phyloP scores from a whole-genome alignment of 805 yeast species.

The Candida mattraensis region DNA sequence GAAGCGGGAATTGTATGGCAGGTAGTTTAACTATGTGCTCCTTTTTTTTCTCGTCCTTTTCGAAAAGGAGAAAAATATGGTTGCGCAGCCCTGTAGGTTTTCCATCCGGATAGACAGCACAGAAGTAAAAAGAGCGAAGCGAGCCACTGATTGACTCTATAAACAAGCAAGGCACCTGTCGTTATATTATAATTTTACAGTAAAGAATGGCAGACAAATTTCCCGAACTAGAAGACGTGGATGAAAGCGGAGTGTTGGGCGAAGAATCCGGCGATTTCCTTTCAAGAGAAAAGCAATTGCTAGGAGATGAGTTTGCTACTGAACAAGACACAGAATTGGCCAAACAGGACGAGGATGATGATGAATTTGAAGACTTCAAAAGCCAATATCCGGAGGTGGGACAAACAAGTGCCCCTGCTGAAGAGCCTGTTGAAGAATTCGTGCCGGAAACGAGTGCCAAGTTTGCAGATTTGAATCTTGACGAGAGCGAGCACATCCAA shows the following conservation, averaged over 20 bases:
- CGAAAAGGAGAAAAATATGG: too few relatives aligned
- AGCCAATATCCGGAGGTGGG: slow-evolving; percentile 64
- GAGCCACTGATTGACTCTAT: too few relatives aligned
- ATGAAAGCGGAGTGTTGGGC: slow-evolving; percentile 35
- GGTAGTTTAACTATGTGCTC: background rate
- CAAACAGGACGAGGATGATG: slow-evolving; percentile 41
- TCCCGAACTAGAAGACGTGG: slow-evolving; percentile 62
- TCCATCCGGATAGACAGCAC: too few relatives aligned
- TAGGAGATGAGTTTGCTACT: slow-evolving; percentile 72
- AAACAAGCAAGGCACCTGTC: too few relatives aligned
- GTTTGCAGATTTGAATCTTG: slow-evolving; percentile 37
- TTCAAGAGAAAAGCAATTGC: slow-evolving; percentile 62
- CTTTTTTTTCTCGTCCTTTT: background rate
- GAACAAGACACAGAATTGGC: slow-evolving; percentile 56
- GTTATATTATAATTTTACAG: too few relatives aligned
- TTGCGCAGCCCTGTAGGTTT: too few relatives aligned
- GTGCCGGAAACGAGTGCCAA: slow-evolving; percentile 41
- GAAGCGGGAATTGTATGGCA: slow-evolving; percentile 1
- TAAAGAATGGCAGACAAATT: slow-evolving; percentile 82
- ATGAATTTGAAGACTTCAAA: slow-evolving; percentile 58
- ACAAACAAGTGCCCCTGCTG: slow-evolving; percentile 22
- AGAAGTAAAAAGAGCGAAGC: too few relatives aligned
- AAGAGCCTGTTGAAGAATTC: slow-evolving; percentile 10
- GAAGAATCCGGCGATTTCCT: slow-evolving; percentile 49
- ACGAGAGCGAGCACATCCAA: slow-evolving; percentile 57